phyloP scores from a whole-genome alignment of 129 eudicot species.

The Flaveria sonorensis region DNA sequence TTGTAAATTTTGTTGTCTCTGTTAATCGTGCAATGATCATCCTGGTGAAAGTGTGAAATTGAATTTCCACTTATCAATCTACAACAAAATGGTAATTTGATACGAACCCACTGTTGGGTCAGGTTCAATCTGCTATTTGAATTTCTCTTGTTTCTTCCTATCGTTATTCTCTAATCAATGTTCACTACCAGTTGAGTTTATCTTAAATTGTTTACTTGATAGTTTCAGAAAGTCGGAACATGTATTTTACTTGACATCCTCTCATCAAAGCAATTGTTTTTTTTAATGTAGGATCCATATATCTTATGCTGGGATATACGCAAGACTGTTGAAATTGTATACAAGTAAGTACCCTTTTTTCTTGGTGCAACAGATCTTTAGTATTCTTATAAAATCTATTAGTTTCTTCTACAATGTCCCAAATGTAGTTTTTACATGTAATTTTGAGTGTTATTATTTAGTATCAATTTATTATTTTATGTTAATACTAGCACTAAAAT shows the following conservation, averaged over 20 bases:
- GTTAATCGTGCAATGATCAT: neutral
- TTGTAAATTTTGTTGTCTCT: neutral
- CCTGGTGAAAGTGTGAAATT: neutral
- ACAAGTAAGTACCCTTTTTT: slow-evolving; percentile 63
- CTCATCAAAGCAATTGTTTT: slow-evolving; percentile 16
- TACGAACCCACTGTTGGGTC: too few relatives aligned
- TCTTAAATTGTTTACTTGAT: neutral
- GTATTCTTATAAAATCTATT: slow-evolving; percentile 14
- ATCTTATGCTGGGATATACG: slow-evolving; percentile 98
- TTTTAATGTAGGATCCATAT: slow-evolving; percentile 74
- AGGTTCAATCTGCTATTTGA: too few relatives aligned
- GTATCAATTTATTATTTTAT: neutral
- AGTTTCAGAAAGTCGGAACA: neutral
- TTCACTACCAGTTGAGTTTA: neutral
- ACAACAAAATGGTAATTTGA: neutral
- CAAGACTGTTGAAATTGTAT: slow-evolving; percentile 84
- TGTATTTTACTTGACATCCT: slow-evolving; percentile 14
- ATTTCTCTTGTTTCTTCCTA: neutral
- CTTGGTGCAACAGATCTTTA: slow-evolving; percentile 17
- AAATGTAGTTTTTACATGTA: neutral
- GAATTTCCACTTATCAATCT: neutral
- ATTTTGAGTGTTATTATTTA: neutral
- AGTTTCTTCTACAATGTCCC: neutral
- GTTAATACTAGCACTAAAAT: slow-evolving; percentile 9
- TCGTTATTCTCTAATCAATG: neutral